Base-by-base conservation (phyloP, 495 filamentous ascomycete species). In the Lindgomyces ingoldianus region DNA sequence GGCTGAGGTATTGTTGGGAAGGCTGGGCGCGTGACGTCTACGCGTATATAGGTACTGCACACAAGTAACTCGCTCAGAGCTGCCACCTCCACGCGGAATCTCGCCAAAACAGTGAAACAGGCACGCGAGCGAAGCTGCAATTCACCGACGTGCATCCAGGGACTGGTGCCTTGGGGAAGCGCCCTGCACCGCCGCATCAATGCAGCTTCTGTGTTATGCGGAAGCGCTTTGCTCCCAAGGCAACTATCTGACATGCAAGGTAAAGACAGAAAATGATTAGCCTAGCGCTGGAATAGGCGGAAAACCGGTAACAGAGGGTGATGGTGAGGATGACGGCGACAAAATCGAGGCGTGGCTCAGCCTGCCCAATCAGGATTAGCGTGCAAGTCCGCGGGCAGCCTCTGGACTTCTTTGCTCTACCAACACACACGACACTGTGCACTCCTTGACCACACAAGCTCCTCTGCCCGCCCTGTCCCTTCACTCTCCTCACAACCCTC, bases 141-240 rank as follows among this genome's bases (percentile, higher is more conserved):
- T 44, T 6, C 44, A 47, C n/a, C 29, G 12, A 26, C n/a, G 39
- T 42, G 57, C 16, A 30, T 39, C 44, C 46, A 12, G 11, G 11
- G 30, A 18, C 30, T 63, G 60, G 44, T 62, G 58, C 58, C 58
- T 62, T 30, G 49, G 36, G 46, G 33, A 39, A 47, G 33, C 33
- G 60, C 50, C 49, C 9, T 47, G 60, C 60, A 63, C 60, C 21
- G 60, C 60, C 60, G 8, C 51, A 18, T 29, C 12, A 10, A n/a
- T 19, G 41, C 33, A 29, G 55, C 36, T 19, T 4, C 55, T 46
- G 39, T 26, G 41, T 11, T 3, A 16, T 14, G 14, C 6, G 6
- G 33, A 39, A 14, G 33, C 33, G 33, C 14, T 39, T 14, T 39
- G 33, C 33, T 39, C n/a, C n/a, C 33, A 39, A 39, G 33, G 33